Base-by-base conservation (phyloP, 2,329 filamentous ascomycete genomes). In the Aureobasidium lini region DNA sequence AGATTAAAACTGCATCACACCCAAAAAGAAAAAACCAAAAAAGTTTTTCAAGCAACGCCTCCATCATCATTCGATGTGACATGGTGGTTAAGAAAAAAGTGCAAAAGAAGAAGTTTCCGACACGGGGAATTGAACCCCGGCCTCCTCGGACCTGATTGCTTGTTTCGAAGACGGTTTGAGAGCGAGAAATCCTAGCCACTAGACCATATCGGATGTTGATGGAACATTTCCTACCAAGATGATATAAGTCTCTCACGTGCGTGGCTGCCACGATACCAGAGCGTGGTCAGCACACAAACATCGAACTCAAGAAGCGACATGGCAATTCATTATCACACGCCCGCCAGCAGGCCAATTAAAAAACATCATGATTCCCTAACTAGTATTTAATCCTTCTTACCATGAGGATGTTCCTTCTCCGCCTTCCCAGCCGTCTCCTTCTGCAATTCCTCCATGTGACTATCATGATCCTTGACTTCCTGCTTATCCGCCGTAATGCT, bases 391-490 rank as follows among this genome's bases (percentile, higher is more conserved):
- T 59, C 10, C 36, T 40, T 43, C 63, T 68, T 67, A 13, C 66
- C 64, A 29, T 67, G 47, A 9, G 66, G 64, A 61, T 70, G 66
- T 29, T 70, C 73, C 63, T 74, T 69, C 66, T 78, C 69, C 4
- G 70, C 69, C 68, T 76, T 70, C 62, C 71, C 64, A 61, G 70
- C 71, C 2, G 72, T 75, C 67, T 77, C 66, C 66, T 77, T 68
- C 65, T 79, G 76, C 63, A 79, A 60, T 16, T 77, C 69, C 64
- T 72, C 67, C 61, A 78, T 77, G 61, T 77, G 75, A 47, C 69
- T 62, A 11, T 69, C 70, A 58, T 77, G 74, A 60, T 77, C 71
- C 13, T 69, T 40, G n/a, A 77, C 73, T 56, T 76, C 61, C 29
- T 60, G 5, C 56, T 66, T 69, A 57, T 79, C 76, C 3, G 76